A percentile compares a stretch with the other conserved stretches of the same genome.
phyloP scores from a whole-genome alignment of 495 filamentous ascomycete species.

The Aspergillus sclerotiicarbonarius region DNA sequence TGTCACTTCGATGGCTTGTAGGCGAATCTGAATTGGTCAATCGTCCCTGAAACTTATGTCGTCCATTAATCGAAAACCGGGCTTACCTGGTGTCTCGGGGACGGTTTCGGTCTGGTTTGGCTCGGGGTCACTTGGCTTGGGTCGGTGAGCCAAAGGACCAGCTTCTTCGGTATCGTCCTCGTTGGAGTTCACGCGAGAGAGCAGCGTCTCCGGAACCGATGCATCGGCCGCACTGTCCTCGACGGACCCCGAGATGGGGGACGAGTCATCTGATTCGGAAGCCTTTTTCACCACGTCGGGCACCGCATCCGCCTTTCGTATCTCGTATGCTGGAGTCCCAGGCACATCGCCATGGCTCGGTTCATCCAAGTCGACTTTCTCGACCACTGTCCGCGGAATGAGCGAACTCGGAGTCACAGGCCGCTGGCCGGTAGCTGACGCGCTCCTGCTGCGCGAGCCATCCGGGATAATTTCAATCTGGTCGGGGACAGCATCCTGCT shows the following conservation, averaged over 20 bases:
- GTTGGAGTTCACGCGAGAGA: conserved; percentile 44
- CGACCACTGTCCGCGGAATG: conserved; percentile 79
- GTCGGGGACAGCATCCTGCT: conserved; percentile 63
- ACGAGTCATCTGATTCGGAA: conserved; percentile 23
- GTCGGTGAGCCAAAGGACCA: conserved; percentile 39
- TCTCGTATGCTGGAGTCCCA: conserved; percentile 73
- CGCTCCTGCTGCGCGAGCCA: conserved; percentile 46
- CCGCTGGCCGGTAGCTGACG: conserved; percentile 38
- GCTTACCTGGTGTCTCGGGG: conserved; percentile 50
- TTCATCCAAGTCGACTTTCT: conserved; percentile 65
- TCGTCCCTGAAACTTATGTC: conserved; percentile 43
- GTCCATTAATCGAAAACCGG: conserved; percentile 23
- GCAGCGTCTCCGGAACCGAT: conserved; percentile 45
- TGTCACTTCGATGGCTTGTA: conserved; percentile 19
- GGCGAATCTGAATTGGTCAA: conserved; percentile 59
- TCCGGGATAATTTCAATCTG: conserved; percentile 62
- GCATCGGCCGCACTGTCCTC: conserved; percentile 19
- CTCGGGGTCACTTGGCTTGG: conserved; percentile 45
- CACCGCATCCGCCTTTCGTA: conserved; percentile 76
- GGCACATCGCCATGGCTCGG: conserved; percentile 85
- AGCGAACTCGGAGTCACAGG: conserved; percentile 54
- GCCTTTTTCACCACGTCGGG: conserved; percentile 65
- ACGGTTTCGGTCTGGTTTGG: conserved; percentile 50
- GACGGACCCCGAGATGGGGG: conserved; percentile 19
- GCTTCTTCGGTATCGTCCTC: conserved; percentile 21